These are phyloP conservation scores for Puccinia hordei DNA, from an alignment of 1,284 basidiomycete species.

Conservation along the genomic window DNA sequence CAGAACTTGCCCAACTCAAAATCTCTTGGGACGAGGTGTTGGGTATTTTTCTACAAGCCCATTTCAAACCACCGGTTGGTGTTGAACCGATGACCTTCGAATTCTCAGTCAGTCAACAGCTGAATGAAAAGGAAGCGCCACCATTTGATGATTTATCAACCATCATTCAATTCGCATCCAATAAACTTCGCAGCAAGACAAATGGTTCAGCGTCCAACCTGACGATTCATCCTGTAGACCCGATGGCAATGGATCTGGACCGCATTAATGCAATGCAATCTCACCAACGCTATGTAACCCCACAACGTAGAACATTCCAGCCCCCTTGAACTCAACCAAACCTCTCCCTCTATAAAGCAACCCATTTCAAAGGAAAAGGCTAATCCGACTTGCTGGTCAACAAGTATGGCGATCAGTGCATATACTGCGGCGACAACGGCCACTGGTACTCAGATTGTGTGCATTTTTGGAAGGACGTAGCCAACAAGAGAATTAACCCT, in stretches of 20 bases:
- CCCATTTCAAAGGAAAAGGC: background rate
- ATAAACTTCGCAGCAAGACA: background rate
- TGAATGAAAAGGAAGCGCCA: background rate
- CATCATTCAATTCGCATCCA: background rate
- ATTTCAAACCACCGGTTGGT: background rate
- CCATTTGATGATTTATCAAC: background rate
- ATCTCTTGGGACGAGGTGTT: background rate
- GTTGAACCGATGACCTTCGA: constrained; percentile 10
- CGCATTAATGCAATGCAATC: background rate
- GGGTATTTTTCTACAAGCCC: background rate
- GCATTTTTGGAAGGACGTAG: background rate
- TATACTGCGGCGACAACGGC: background rate
- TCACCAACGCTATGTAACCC: background rate
- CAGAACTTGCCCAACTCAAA: background rate
- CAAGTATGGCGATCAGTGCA: background rate
- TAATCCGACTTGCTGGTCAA: background rate
- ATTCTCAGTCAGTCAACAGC: constrained; percentile 1
- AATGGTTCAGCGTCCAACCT: background rate
- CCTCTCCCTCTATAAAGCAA: background rate
- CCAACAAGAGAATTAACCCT: background rate
- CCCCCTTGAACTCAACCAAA: constrained; percentile 63
- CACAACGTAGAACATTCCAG: constrained; percentile 56
- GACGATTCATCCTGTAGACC: no score
- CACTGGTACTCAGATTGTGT: constrained; percentile 17
- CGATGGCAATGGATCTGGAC: background rate